Base-by-base conservation (phyloP, 495 filamentous ascomycete genomes). In the Haplographium delicatum region DNA sequence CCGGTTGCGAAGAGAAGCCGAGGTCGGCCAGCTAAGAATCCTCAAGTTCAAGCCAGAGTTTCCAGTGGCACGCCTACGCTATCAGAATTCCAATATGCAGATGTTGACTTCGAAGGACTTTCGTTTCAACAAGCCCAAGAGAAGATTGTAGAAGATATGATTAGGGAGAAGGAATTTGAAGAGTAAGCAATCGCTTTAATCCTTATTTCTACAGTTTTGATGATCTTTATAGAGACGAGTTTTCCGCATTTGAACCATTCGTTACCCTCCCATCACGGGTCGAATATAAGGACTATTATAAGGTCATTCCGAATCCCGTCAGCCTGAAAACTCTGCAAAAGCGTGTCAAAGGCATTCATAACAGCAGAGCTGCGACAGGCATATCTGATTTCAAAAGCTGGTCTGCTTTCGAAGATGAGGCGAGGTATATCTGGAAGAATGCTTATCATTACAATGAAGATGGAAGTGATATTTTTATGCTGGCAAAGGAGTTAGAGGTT, bases 361-460 rank as follows among this genome's bases (percentile, higher is more conserved):
- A 84, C 9, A 72, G 83, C 46, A 74, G 78, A 42, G 72, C 76
- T 27, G 38, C 45, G 1, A 83, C 85, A 1, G 80, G 76, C n/a
- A 64, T 77, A 10, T 86, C 82, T 23, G 79, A 85, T 26, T 84
- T 89, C 64, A 85, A 85, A 55, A 82, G 66, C 19, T 96, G 90
- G 90, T 67, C 80, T 34, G 73, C 79, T 3, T 91, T 95, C 50
- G 88, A 90, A 64, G 79, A 85, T 10, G 87, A 85, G 50, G 72
- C 87, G 38, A 82, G 75, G 54, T 77, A 83, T 46, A 83, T 95
- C 24, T 94, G 89, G 86, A 78, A 74, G 30, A 96, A 96, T 68
- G 91, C 90, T 4, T 80, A 83, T 42, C 78, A 81, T 24, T 96
- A 90, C 66, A 96, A 96, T 57, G 89, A 94, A 59, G 89, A 94